Conservation (phyloP, 2,329 filamentous ascomycete species). For the Botrytis cinerea region DNA sequence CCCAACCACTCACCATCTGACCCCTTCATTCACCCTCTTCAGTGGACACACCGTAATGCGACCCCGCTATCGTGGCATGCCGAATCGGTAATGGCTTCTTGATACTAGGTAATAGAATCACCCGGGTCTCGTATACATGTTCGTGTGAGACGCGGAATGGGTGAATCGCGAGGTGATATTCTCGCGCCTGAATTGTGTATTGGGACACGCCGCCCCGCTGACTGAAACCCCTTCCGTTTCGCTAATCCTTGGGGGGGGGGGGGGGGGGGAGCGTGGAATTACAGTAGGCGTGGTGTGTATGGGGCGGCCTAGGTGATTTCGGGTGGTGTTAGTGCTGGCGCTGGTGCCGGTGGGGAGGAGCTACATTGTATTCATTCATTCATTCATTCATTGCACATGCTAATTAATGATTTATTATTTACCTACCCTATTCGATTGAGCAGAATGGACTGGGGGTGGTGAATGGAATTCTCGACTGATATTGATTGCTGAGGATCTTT, state of each 20-base stretch:
- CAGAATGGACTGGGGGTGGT: not conserved
- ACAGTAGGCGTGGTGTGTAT: not conserved
- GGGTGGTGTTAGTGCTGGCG: not conserved
- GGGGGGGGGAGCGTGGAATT: no score
- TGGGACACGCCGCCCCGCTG: not conserved
- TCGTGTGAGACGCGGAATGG: not conserved
- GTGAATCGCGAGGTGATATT: not conserved
- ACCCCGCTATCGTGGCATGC: not conserved
- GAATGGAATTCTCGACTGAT: not conserved
- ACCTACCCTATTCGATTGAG: not conserved
- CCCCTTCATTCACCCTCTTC: not conserved
- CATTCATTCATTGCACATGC: no score
- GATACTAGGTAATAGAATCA: not conserved
- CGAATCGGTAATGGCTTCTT: not conserved
- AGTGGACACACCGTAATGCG: not conserved
- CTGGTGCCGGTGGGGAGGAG: no score
- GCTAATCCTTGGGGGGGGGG: not conserved
- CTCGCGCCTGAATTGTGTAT: fast-evolving
- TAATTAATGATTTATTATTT: no score
- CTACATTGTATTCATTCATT: not conserved
- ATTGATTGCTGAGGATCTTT: not conserved
- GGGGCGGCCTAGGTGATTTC: not conserved
- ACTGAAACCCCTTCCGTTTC: not conserved
- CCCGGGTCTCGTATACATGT: not conserved
- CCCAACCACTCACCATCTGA: not conserved